Evolutionary conservation across 2,329 filamentous ascomycete genomes (phyloP).

Genomic region (Raffaelea ambrosiae): DNA sequence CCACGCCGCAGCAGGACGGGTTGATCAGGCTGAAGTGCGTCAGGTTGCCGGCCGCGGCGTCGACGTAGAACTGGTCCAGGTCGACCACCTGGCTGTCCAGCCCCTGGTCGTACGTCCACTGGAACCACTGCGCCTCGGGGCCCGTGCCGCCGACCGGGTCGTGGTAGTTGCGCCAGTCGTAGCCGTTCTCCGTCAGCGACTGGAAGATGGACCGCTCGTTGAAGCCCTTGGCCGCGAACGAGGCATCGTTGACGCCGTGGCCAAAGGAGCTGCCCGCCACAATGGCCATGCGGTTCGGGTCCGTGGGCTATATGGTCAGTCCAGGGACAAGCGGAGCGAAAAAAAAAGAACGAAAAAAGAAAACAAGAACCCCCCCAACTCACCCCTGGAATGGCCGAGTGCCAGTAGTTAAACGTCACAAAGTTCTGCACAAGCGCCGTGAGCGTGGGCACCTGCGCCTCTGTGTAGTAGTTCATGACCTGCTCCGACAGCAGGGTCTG

Average conservation of each 20-base stretch:
- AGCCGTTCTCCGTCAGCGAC: slow-evolving; percentile 27
- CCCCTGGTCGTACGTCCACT: slow-evolving; percentile 28
- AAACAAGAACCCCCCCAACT: too few relatives aligned
- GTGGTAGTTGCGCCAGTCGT: slow-evolving; percentile 37
- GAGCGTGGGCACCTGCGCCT: slow-evolving; percentile 30
- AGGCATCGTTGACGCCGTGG: slow-evolving; percentile 20
- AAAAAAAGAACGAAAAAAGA: neutral
- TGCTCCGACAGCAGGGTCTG: slow-evolving; percentile 23
- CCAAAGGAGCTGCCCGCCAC: slow-evolving; percentile 21
- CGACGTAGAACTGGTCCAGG: slow-evolving; percentile 32
- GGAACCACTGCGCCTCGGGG: slow-evolving; percentile 34
- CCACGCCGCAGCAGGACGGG: slow-evolving; percentile 38
- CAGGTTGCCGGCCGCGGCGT: slow-evolving; percentile 33
- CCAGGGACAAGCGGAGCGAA: neutral
- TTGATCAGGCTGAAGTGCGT: slow-evolving; percentile 39
- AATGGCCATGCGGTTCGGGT: slow-evolving; percentile 29
- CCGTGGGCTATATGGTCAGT: slow-evolving; percentile 23
- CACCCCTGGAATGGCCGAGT: slow-evolving; percentile 31
- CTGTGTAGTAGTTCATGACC: slow-evolving; percentile 35
- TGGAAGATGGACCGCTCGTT: slow-evolving; percentile 29
- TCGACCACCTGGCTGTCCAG: slow-evolving; percentile 19
- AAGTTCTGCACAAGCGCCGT: slow-evolving; percentile 31
- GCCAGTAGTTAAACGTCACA: slow-evolving; percentile 35
- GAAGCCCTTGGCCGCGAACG: slow-evolving; percentile 18
- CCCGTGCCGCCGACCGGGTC: slow-evolving; percentile 23